A percentile compares a stretch with the other conserved stretches of the same genome.
Conservation (phyloP, 2,329 filamentous ascomycete genomes). For the Trichophyton schoenleinii region DNA sequence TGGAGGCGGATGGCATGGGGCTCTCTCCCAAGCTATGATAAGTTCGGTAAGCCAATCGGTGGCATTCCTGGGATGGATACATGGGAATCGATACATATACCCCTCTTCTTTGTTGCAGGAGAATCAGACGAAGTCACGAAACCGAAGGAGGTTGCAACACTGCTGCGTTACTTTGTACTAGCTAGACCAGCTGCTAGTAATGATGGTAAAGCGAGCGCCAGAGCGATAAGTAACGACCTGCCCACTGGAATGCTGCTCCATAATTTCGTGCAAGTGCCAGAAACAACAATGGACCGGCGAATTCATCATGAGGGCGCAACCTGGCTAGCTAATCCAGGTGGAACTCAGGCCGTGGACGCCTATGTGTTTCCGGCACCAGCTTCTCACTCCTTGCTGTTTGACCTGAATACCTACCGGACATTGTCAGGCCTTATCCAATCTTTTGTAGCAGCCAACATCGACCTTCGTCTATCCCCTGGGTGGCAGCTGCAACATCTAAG, state of each 20-base stretch:
- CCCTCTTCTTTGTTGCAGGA: constrained; percentile 67
- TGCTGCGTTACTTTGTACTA: constrained; percentile 34
- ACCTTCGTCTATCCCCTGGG: constrained; percentile 62
- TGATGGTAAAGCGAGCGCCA: not conserved
- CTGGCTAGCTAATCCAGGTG: not conserved
- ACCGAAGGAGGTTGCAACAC: constrained; percentile 56
- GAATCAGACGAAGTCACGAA: constrained; percentile 65
- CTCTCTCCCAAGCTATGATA: constrained; percentile 49
- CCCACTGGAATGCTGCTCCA: constrained; percentile 4
- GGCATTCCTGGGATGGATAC: constrained; percentile 57
- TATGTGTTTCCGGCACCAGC: constrained; percentile 63
- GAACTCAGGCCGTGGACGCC: constrained; percentile 45
- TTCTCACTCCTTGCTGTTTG: constrained; percentile 74
- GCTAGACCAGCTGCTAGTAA: not conserved
- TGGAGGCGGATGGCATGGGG: constrained; percentile 74
- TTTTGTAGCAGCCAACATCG: constrained; percentile 64
- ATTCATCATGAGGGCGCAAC: not conserved
- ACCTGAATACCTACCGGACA: constrained; percentile 59
- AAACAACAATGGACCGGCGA: not conserved
- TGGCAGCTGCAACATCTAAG: constrained; percentile 89
- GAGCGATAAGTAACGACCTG: not conserved
- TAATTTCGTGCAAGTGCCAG: not conserved
- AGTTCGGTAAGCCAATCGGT: constrained; percentile 40
- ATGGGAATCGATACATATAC: constrained; percentile 61
- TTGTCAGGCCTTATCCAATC: constrained; percentile 71